These are phyloP conservation scores for Lotmaria passim DNA, from an alignment of 208 protist genomes.

Conservation along the genomic window DNA sequence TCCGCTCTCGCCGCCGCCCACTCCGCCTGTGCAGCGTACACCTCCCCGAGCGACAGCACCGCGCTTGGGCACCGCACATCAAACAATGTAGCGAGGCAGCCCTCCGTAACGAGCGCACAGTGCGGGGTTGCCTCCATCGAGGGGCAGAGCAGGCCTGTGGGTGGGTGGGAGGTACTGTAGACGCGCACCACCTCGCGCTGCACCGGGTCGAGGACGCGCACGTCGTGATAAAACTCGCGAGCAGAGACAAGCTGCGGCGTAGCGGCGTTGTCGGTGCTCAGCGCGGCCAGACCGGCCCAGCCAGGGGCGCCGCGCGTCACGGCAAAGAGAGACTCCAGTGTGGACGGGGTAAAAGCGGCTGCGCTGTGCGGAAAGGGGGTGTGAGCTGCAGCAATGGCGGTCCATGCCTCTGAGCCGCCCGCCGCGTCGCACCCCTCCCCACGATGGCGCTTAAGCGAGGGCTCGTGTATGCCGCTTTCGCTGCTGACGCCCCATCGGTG, in stretches of 20 bases:
- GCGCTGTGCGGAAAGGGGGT: constrained; percentile 23
- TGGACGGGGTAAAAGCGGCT: not conserved
- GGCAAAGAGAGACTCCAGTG: constrained; percentile 22
- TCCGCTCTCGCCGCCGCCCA: constrained; percentile 6
- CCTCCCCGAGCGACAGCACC: constrained; percentile 41
- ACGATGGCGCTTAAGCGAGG: constrained; percentile 15
- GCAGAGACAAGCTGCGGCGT: constrained; percentile 42
- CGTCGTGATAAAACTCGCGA: constrained; percentile 70
- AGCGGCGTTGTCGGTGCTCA: not conserved
- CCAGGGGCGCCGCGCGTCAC: constrained; percentile 41
- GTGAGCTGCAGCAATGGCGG: constrained; percentile 29
- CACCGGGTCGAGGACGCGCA: constrained; percentile 64
- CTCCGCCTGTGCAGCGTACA: constrained; percentile 21
- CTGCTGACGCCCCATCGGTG: constrained; percentile 11
- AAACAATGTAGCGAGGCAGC: constrained; percentile 71
- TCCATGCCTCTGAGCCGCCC: constrained; percentile 27
- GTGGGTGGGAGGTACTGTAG: constrained; percentile 72
- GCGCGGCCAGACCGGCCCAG: constrained; percentile 52
- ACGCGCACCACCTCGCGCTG: constrained; percentile 43
- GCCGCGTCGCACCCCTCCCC: not conserved
- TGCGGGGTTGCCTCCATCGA: constrained; percentile 25
- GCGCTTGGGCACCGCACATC: constrained; percentile 69
- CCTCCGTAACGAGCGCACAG: constrained; percentile 67
- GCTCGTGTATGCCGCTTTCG: constrained; percentile 4
- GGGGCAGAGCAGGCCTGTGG: constrained; percentile 58